phyloP scores from a whole-genome alignment of 176 grass and related monocot genomes.

The Oropetium thomaeum region DNA sequence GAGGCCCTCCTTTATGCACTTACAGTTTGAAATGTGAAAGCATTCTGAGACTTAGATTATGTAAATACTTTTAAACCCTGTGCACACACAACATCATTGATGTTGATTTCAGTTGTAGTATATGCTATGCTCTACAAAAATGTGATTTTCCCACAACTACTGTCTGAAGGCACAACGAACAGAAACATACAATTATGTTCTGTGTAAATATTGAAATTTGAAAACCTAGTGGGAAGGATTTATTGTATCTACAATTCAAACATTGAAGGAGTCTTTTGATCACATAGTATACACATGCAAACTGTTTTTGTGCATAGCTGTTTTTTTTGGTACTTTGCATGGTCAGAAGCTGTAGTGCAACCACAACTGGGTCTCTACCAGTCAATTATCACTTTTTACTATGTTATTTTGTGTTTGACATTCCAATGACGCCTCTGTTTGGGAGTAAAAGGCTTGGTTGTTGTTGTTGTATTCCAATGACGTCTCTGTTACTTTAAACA shows the following conservation, averaged over 20 bases:
- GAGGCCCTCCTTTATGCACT: slow-evolving; percentile 39
- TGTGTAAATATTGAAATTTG: background rate
- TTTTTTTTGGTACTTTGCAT: slow-evolving; percentile 6
- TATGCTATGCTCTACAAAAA: background rate
- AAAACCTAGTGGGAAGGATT: background rate
- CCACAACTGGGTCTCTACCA: background rate
- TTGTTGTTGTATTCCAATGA: too few relatives aligned
- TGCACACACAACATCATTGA: too few relatives aligned
- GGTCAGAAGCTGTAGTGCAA: background rate
- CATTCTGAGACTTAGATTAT: background rate
- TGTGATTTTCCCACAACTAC: background rate
- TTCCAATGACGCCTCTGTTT: background rate
- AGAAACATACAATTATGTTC: background rate
- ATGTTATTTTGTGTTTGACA: background rate
- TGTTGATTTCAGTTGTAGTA: background rate
- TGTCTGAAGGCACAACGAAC: background rate
- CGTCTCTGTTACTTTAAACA: background rate
- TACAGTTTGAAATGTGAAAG: slow-evolving; percentile 10
- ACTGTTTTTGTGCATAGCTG: background rate
- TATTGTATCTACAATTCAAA: background rate
- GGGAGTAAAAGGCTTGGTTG: too few relatives aligned
- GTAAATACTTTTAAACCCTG: background rate
- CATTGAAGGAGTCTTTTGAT: background rate
- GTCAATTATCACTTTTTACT: background rate
- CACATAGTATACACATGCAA: background rate